Evolutionary conservation across 192 early-diverging fungal genomes (phyloP).

Genomic region (Coemansia aciculifera): DNA sequence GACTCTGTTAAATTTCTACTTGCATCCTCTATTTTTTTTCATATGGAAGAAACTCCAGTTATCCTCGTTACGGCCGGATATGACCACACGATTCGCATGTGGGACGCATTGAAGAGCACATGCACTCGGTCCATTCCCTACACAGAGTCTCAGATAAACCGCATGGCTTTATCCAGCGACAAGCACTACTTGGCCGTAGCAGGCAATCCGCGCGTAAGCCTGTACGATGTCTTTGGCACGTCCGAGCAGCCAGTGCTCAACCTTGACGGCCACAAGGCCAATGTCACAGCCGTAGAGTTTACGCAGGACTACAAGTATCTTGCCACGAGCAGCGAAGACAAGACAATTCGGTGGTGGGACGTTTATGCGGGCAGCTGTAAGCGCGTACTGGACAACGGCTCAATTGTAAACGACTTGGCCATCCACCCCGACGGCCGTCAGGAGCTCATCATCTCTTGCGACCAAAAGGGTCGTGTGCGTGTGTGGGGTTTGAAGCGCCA

Average conservation of each 20-base stretch:
- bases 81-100: conserved; percentile 57
- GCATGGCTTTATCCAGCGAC: conserved; percentile 54
- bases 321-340: conserved; percentile 53
- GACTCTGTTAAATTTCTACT: neutral
- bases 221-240: conserved; percentile 53
- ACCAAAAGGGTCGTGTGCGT: conserved; percentile 47
- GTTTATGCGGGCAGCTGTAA: conserved; percentile 47
- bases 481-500: conserved; percentile 45
- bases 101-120: conserved; percentile 56
- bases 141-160: conserved; percentile 55
- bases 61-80: conserved; percentile 54
- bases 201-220: conserved; percentile 48
- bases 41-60: conserved; percentile 50
- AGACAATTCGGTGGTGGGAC: conserved; percentile 55
- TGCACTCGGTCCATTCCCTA: conserved; percentile 54
- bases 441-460: conserved; percentile 50
- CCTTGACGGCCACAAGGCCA: conserved; percentile 52
- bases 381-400: conserved; percentile 41
- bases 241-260: conserved; percentile 46
- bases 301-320: conserved; percentile 52
- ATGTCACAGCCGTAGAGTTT: conserved; percentile 54
- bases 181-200: conserved; percentile 56
- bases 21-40: neutral
- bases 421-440: conserved; percentile 49
- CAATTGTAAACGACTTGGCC: conserved; percentile 51